phyloP scores from a whole-genome alignment of 257 asterid species.

The Solanum chiquidenum region DNA sequence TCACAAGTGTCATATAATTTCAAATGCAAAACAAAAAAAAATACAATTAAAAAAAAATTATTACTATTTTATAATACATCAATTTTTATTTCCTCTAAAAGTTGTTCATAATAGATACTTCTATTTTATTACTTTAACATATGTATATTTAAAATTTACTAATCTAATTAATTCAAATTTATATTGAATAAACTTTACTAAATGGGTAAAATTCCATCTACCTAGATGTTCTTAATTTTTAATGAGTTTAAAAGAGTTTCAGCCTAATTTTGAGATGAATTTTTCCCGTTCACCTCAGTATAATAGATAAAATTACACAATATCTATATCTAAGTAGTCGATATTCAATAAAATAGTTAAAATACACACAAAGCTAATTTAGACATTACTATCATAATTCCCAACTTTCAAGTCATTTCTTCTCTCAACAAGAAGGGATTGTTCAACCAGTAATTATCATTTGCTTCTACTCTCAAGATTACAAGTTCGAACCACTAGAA shows the following conservation, averaged over 20 bases:
- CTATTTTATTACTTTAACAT: background rate
- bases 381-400: no score
- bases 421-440: no score
- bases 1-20: background rate
- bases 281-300: accelerated
- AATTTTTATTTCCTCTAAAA: background rate
- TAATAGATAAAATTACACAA: accelerated
- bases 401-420: background rate
- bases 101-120: background rate
- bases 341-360: background rate
- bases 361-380: no score
- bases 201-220: background rate
- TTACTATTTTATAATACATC: background rate
- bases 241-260: background rate
- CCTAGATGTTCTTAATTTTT: background rate
- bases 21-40: background rate
- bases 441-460: no score
- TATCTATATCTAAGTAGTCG: background rate
- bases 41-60: background rate
- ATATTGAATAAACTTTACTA: background rate
- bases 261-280: background rate
- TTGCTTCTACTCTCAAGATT: no score
- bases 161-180: background rate
- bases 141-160: background rate
- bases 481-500: no score